Evolutionary conservation across 129 eudicot genomes (phyloP).

Genomic region (Helianthus tuberosus): DNA sequence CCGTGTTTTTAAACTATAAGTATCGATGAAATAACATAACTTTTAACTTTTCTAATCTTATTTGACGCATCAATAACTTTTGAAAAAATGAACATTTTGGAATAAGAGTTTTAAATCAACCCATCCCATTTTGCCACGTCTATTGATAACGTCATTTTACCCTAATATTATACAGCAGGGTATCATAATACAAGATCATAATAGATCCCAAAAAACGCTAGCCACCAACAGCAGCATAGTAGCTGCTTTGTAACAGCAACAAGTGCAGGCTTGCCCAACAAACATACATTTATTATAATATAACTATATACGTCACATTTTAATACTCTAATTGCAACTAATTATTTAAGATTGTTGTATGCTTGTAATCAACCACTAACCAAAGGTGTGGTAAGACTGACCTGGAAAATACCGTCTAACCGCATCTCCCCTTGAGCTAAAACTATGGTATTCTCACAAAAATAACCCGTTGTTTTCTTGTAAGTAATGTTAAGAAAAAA

Average conservation of each 20-base stretch:
- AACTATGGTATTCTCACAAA: slow-evolving; percentile 87
- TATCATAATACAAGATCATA: too few species aligned
- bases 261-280: too few species aligned
- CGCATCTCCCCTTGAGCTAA: slow-evolving; percentile 97
- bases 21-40: neutral
- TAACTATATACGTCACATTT: too few species aligned
- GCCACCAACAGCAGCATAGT: neutral
- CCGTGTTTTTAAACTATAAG: neutral
- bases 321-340: too few species aligned
- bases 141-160: neutral
- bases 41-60: neutral
- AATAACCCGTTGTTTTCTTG: slow-evolving; percentile 91
- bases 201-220: neutral
- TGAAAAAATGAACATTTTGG: too few species aligned
- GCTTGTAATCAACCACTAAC: too few species aligned
- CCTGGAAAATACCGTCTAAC: slow-evolving; percentile 84
- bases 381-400: slow-evolving; percentile 23
- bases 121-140: too few species aligned
- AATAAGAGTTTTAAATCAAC: too few species aligned
- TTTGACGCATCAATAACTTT: too few species aligned
- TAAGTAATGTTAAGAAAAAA: slow-evolving; percentile 60
- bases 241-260: neutral
- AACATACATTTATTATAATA: too few species aligned
- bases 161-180: neutral
- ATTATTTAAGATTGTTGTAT: too few species aligned